Evolutionary conservation across 495 filamentous ascomycete species (phyloP), one percentile per base, ranked within the genome.

Genomic region (Aspergillus cavernicola): DNA sequence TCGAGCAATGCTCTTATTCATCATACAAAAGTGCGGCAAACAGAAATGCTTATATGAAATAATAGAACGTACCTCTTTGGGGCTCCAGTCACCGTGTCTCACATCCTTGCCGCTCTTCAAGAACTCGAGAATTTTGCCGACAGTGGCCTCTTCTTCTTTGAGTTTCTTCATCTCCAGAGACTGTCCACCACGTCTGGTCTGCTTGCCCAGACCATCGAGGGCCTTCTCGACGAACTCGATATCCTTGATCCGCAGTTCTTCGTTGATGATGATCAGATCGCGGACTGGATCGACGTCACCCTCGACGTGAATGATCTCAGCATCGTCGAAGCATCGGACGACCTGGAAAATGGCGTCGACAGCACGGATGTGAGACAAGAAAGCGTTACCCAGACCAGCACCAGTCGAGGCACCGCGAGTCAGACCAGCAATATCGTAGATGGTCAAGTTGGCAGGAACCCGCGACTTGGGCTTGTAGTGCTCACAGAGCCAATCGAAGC

Each of bases 291-390:
- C 86, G 56, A 97, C 95, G 67, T 97, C 95, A 62, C 95, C 95
- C 79, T 99, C 95, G 62, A 99, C 89, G 79, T 99, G 95, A 67
- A 96, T 97, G 68, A 99, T 97, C 72, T 99, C 95, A 35, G 92
- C 93, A 77, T 99, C 95, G 66, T 99, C 95, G 74, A 99, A 99
- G 76, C 88, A 96, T 60, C 95, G 85, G 32, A 99, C 95, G 36
- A 99, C 95, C 77, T 97, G 92, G 81, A 97, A 99, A 75, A 99
- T 96, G 68, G 95, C 95, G 77, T 99, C 95, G 75, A 99, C 95
- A 47, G 93, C 95, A 65, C 95, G 90, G 63, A 99, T 99, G 70
- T 99, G 95, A 12, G 92, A 97, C 71, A 99, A 77, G 82, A 99
- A 99, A 54, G 92, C 84, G 72, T 99, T 99, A 63, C 95, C 95